Conservation (phyloP, 164 flowering plant genomes). For the Litsea cubeba region DNA sequence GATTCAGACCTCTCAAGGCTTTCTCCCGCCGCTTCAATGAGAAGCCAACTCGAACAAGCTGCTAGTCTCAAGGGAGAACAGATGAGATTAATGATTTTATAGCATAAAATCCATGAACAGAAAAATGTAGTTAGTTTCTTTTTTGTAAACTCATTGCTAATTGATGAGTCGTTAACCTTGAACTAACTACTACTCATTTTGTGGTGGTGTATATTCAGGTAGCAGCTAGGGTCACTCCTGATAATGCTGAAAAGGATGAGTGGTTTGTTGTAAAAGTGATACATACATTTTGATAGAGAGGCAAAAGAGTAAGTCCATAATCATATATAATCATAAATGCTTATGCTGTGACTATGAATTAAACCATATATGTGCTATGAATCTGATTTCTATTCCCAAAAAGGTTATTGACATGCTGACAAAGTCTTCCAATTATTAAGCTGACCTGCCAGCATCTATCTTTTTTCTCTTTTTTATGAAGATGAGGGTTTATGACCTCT, state of each 20-base stretch:
- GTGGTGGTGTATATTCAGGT: constrained; percentile 44
- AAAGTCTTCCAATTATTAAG: no score
- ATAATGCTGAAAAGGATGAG: constrained; percentile 86
- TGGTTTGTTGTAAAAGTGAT: constrained; percentile 97
- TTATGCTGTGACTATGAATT: no score
- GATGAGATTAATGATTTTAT: constrained; percentile 29
- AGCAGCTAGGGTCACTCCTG: constrained; percentile 79
- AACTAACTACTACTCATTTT: background rate
- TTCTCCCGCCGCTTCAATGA: constrained; percentile 49
- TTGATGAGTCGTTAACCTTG: constrained; percentile 1
- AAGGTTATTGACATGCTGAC: no score
- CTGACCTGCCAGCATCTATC: no score
- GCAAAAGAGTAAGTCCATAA: constrained; percentile 72
- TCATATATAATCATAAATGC: background rate
- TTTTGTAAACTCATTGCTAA: no score
- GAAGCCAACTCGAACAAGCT: constrained; percentile 65
- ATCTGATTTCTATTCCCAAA: no score
- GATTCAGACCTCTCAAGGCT: constrained; percentile 73
- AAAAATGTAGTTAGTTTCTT: background rate
- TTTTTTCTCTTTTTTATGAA: no score
- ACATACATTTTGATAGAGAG: constrained; percentile 81
- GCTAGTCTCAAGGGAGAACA: constrained; percentile 91
- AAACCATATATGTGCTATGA: no score
- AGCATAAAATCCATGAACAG: background rate
- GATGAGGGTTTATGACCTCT: no score